Conservation (phyloP, 169 alveolate species). For the Plasmodium vivax region DNA sequence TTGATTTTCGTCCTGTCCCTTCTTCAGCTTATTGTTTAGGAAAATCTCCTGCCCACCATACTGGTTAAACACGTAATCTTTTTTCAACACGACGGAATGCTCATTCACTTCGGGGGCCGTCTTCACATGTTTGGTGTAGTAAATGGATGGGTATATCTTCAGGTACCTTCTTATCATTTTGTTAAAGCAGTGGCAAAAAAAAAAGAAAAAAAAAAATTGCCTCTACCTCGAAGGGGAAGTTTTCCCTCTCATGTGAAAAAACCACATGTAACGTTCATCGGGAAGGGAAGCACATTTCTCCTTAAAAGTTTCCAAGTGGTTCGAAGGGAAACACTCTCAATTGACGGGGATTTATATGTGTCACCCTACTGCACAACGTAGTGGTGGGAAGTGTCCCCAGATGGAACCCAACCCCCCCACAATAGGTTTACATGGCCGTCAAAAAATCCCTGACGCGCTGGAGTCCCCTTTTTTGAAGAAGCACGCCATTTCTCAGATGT, state of each 20-base stretch:
- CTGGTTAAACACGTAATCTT: constrained; percentile 70
- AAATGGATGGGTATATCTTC: constrained; percentile 65
- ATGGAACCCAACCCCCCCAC: background rate
- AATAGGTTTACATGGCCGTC: background rate
- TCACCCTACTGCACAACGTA: background rate
- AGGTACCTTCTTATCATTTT: constrained; percentile 63
- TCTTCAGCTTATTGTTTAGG: constrained; percentile 68
- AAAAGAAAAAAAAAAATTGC: background rate
- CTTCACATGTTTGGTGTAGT: constrained; percentile 66
- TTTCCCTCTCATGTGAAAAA: background rate
- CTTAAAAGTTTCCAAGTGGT: background rate
- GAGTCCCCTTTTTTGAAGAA: background rate
- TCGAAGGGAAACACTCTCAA: background rate
- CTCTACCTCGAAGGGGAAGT: background rate
- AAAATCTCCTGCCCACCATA: constrained; percentile 24
- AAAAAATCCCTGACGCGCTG: background rate
- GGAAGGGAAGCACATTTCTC: background rate
- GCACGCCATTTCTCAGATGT: background rate
- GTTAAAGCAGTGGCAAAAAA: background rate
- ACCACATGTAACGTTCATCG: background rate
- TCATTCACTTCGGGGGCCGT: constrained; percentile 58
- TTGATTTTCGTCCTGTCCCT: constrained; percentile 53
- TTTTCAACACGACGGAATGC: constrained; percentile 1
- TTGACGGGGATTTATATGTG: background rate
- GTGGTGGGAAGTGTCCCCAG: background rate